phyloP scores from a whole-genome alignment of 176 grass and related monocot species.

The Aegilops tauschii region DNA sequence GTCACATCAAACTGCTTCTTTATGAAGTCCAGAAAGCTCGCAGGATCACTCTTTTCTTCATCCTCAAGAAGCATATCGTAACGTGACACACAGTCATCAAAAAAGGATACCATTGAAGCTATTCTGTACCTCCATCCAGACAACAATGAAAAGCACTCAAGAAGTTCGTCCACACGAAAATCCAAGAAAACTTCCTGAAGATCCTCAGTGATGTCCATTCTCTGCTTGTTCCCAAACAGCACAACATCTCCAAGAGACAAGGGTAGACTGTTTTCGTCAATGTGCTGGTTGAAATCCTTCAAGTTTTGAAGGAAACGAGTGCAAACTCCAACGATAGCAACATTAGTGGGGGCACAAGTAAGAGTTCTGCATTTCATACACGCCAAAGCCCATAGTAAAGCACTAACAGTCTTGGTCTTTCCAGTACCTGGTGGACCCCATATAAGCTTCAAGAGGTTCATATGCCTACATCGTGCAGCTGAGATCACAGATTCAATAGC shows the following conservation, averaged over 20 bases:
- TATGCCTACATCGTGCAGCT: conserved; percentile 36
- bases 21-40: conserved; percentile 47
- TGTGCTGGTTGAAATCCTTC: conserved; percentile 29
- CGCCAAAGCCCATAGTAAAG: conserved; percentile 54
- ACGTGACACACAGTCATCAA: conserved; percentile 43
- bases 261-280: conserved; percentile 2
- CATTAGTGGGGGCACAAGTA: conserved; percentile 81
- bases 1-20: conserved; percentile 49
- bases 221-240: conserved; percentile 55
- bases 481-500: conserved; percentile 50
- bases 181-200: conserved; percentile 76
- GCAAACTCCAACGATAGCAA: conserved; percentile 74
- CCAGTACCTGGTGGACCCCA: conserved; percentile 90
- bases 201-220: conserved; percentile 66
- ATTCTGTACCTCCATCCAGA: conserved; percentile 50
- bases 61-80: conserved; percentile 49
- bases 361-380: conserved; percentile 60
- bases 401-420: conserved; percentile 65
- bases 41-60: not conserved
- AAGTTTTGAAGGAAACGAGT: conserved; percentile 54
- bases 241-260: conserved; percentile 56
- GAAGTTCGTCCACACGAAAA: conserved; percentile 52
- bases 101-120: conserved; percentile 54
- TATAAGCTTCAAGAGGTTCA: conserved; percentile 57
- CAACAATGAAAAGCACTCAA: conserved; percentile 54